phyloP scores from a whole-genome alignment of 1,139 yeast genomes.

The Blastobotrys aristatus region DNA sequence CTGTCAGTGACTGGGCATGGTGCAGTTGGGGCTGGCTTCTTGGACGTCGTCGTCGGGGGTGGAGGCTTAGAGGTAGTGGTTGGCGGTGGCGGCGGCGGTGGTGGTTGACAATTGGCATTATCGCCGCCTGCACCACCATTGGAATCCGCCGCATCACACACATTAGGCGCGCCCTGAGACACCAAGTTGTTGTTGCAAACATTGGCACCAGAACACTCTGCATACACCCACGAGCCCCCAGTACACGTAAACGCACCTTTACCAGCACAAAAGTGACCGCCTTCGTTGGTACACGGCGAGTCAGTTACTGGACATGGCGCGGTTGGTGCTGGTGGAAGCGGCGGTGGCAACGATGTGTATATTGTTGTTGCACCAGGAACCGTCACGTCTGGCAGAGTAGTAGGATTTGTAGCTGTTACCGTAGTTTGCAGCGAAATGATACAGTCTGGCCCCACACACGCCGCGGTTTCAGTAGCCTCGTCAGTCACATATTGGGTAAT shows the following conservation, averaged over 20 bases:
- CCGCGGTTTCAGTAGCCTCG: conserved; percentile 4
- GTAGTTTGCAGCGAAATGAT: not conserved
- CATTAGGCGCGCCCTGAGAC: too few species aligned
- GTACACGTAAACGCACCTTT: too few species aligned
- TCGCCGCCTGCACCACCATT: not conserved
- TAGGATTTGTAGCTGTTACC: not conserved
- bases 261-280: too few species aligned
- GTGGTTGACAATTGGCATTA: not conserved
- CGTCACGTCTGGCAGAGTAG: not conserved
- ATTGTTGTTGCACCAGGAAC: conserved; percentile 4
- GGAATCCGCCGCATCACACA: too few species aligned
- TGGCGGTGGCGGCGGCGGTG: not conserved
- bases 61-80: not conserved
- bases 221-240: too few species aligned
- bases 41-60: not conserved
- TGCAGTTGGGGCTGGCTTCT: conserved; percentile 4
- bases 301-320: not conserved
- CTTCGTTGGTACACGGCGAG: not conserved
- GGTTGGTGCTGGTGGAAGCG: not conserved
- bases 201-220: too few species aligned
- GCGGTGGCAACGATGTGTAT: not conserved
- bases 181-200: too few species aligned
- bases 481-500: conserved; percentile 5
- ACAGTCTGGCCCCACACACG: conserved; percentile 5
- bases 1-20: too few species aligned